Percentiles rank a stretch among this genome's conserved stretches.
Evolutionary conservation across 2,329 filamentous ascomycete genomes (phyloP).

Genomic region (Hypoxylon sp.): DNA sequence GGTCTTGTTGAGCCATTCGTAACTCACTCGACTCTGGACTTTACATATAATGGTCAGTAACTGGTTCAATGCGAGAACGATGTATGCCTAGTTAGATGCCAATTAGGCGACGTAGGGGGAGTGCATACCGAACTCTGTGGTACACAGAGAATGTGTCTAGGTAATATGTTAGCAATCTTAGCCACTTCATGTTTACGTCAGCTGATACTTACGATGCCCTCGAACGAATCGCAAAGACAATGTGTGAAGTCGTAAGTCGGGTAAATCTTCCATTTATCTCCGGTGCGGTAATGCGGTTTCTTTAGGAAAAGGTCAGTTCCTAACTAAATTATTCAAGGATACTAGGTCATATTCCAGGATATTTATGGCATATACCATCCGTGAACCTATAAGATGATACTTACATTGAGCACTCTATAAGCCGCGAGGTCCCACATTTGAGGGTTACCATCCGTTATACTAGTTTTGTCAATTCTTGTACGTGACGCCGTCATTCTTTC

Average conservation of each 20-base stretch:
- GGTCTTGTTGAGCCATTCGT: slow-evolving; percentile 89
- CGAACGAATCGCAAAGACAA: slow-evolving; percentile 92
- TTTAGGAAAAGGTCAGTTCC: slow-evolving; percentile 46
- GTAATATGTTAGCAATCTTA: slow-evolving; percentile 15
- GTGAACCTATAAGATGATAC: slow-evolving; percentile 7
- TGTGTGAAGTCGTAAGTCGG: slow-evolving; percentile 95
- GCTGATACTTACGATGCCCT: slow-evolving; percentile 71
- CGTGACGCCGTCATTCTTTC: not conserved
- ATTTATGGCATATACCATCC: not conserved
- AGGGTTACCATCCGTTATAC: slow-evolving; percentile 83
- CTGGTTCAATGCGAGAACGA: not conserved
- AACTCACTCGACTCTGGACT: slow-evolving; percentile 84
- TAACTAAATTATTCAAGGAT: not conserved
- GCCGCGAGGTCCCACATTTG: slow-evolving; percentile 94
- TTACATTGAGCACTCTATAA: slow-evolving; percentile 78
- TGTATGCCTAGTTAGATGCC: not conserved
- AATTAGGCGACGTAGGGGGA: not conserved
- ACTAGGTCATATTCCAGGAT: not conserved
- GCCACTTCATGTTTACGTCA: not conserved
- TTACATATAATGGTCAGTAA: slow-evolving; percentile 9
- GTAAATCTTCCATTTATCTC: slow-evolving; percentile 90
- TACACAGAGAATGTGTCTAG: slow-evolving; percentile 87
- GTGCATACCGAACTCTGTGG: slow-evolving; percentile 80
- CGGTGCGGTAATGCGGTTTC: slow-evolving; percentile 82
- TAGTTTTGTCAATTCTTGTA: slow-evolving; percentile 23